Percentiles rank a stretch among this genome's conserved stretches.
phyloP scores from a whole-genome alignment of 768 basidiomycete genomes.

The Boletus speciosus region DNA sequence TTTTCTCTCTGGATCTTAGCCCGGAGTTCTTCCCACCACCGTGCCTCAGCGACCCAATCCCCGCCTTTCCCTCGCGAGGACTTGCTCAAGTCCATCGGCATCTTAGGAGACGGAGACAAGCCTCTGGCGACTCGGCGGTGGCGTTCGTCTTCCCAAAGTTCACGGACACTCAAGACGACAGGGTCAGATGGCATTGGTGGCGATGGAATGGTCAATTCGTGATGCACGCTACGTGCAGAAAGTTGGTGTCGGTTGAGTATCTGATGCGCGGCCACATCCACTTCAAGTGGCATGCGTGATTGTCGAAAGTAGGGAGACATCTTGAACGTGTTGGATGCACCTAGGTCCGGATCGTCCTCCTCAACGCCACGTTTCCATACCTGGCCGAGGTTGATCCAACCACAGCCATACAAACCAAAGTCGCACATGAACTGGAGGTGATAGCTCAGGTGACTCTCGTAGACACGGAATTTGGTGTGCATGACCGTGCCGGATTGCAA shows the following conservation, averaged over 20 bases:
- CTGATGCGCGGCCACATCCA: slow-evolving; percentile 76
- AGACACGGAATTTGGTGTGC: slow-evolving; percentile 72
- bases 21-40: slow-evolving; percentile 73
- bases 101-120: slow-evolving; percentile 65
- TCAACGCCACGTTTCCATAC: slow-evolving; percentile 55
- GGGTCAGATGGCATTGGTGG: slow-evolving; percentile 57
- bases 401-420: slow-evolving; percentile 92
- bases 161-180: slow-evolving; percentile 82
- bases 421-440: slow-evolving; percentile 92
- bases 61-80: slow-evolving; percentile 53
- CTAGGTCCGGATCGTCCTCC: slow-evolving; percentile 13
- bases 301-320: slow-evolving; percentile 61
- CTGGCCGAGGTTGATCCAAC: slow-evolving; percentile 73
- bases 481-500: slow-evolving; percentile 82
- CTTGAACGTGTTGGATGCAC: slow-evolving; percentile 32
- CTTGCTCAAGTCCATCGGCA: slow-evolving; percentile 69
- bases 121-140: slow-evolving; percentile 63
- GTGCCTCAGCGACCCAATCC: slow-evolving; percentile 69
- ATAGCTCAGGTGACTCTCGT: slow-evolving; percentile 88
- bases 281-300: slow-evolving; percentile 71
- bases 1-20: slow-evolving; percentile 54
- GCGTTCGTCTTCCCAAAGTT: slow-evolving; percentile 97
- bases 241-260: slow-evolving; percentile 82
- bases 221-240: slow-evolving; percentile 59
- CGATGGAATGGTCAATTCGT: slow-evolving; percentile 60